These are phyloP conservation scores for Pseudocercospora eumusae DNA, from an alignment of 2,329 filamentous ascomycete genomes.

Conservation along the genomic window DNA sequence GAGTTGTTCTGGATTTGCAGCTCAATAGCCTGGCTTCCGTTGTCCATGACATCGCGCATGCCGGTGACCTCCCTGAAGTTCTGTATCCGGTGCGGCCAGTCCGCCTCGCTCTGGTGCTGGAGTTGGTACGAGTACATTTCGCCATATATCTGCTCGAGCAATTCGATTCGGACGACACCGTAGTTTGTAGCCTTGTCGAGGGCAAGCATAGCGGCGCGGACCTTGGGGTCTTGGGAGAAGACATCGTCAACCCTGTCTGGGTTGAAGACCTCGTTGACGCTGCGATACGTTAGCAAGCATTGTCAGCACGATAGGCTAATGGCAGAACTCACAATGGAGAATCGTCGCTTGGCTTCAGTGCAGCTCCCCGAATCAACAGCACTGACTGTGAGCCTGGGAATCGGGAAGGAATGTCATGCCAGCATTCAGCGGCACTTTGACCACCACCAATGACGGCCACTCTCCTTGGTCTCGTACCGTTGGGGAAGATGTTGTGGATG, in stretches of 20 bases:
- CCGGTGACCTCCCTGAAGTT: slow-evolving; percentile 66
- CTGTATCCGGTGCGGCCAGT: slow-evolving; percentile 82
- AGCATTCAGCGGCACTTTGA: slow-evolving; percentile 94
- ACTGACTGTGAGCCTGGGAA: slow-evolving; percentile 80
- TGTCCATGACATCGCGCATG: slow-evolving; percentile 43
- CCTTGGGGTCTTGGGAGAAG: slow-evolving; percentile 65
- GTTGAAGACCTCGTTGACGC: slow-evolving; percentile 93
- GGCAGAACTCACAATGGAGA: slow-evolving; percentile 69
- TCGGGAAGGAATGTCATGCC: slow-evolving; percentile 77
- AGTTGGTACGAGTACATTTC: slow-evolving; percentile 84
- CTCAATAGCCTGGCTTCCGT: slow-evolving; percentile 53
- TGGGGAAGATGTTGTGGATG: slow-evolving; percentile 61
- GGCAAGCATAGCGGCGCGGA: slow-evolving; percentile 62
- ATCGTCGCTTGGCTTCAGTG: slow-evolving; percentile 87
- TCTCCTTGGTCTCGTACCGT: slow-evolving; percentile 61
- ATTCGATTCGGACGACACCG: slow-evolving; percentile 84
- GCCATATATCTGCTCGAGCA: slow-evolving; percentile 87
- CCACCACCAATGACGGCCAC: slow-evolving; percentile 86
- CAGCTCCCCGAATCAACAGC: slow-evolving; percentile 78
- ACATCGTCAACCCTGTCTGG: slow-evolving; percentile 78
- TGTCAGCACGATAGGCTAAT: neutral
- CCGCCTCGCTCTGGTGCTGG: slow-evolving; percentile 65
- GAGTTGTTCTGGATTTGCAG: slow-evolving; percentile 60
- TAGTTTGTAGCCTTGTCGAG: slow-evolving; percentile 89
- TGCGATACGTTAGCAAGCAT: slow-evolving; percentile 41